Conservation (phyloP, 305 asterid genomes). For the Fraxinus baroniana region DNA sequence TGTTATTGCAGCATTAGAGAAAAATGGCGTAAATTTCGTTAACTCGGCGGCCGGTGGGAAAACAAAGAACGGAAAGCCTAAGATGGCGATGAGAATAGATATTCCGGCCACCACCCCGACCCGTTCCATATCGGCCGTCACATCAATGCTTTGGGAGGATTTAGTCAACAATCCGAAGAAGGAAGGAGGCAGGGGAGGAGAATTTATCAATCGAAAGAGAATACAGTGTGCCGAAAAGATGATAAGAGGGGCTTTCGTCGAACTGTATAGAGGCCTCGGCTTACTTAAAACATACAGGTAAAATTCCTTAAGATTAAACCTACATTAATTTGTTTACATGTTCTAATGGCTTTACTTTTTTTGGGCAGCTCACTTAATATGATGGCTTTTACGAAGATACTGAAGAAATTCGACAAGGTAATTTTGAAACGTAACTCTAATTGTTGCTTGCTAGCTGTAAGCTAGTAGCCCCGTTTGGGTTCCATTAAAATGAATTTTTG, state of each 20-base stretch:
- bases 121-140: conserved; percentile 64
- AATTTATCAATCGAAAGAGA: conserved; percentile 52
- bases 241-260: conserved; percentile 86
- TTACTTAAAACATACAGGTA: conserved; percentile 81
- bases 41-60: conserved; percentile 50
- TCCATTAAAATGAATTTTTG: too few species aligned
- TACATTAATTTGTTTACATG: neutral
- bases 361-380: conserved; percentile 68
- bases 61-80: conserved; percentile 56
- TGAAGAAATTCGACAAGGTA: conserved; percentile 90
- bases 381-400: conserved; percentile 83
- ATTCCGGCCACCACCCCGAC: conserved; percentile 90
- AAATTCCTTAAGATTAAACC: neutral
- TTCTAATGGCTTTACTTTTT: neutral
- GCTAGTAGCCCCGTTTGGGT: neutral
- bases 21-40: conserved; percentile 55
- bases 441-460: neutral
- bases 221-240: conserved; percentile 81
- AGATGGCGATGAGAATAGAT: conserved; percentile 60
- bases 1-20: conserved; percentile 62
- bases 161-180: conserved; percentile 64
- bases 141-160: conserved; percentile 86
- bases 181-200: conserved; percentile 52
- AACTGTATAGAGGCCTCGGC: conserved; percentile 79
- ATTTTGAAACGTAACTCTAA: neutral